Base-by-base conservation (phyloP, 2,329 filamentous ascomycete genomes). In the Monilinia fructigena region DNA sequence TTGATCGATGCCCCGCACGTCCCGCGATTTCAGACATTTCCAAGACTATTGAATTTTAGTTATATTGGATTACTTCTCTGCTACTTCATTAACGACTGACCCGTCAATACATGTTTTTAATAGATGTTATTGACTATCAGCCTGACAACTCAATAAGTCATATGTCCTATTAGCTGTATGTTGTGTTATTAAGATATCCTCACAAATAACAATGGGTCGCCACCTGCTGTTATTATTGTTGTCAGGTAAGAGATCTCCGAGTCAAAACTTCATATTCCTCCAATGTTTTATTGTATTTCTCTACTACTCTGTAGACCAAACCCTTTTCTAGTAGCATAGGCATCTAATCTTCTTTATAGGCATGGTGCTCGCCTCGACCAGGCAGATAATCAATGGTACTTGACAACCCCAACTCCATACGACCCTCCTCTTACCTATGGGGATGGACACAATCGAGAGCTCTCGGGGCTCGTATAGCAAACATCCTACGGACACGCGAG, bases 351-450 rank as follows among this genome's bases (percentile, higher is more conserved):
- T n/a, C 20, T 35, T 18, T 58, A 52, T 67, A 89, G 95, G 79
- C 95, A 99, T 78, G 95, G 95, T 75, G 91, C 93, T 73, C 90
- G 95, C 72, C 89, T 99, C 67, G 95, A 99, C 78, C 92, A 92
- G 66, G 93, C 93, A 69, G 93, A 99, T 82, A 93, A 93, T 77
- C 87, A 92, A 77, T 99, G 95, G 95, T 92, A 97, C 78, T 84
- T 97, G 65, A 90, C 91, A 40, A 97, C 95, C 7, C 91, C 93
- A 1, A 93, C 92, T 7, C 95, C 95, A 2, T 99, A 98, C 81
- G 94, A 99, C 72, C 92, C 95, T 71, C 95, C 95, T 60, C 83
- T 99, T 67, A 97, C 93, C 3, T 98, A 97, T 76, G 91, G 92
- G 95, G 95, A 70, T 97, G 95, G 90, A 86, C 89, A 18, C 95